Conservation (phyloP, 2,329 filamentous ascomycete genomes). For the Phialophora macrospora region DNA sequence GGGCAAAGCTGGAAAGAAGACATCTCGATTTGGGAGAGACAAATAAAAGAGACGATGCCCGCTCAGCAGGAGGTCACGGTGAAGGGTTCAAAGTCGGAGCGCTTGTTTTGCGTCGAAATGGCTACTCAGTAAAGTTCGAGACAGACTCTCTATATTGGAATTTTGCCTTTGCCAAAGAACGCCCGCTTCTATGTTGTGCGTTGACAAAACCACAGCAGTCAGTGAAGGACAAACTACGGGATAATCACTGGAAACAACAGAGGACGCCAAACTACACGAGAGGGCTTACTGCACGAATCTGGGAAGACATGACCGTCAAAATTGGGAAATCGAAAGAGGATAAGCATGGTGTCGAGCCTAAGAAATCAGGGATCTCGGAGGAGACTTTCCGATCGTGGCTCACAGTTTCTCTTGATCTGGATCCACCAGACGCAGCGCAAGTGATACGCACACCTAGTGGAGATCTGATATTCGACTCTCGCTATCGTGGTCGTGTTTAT, state of each 20-base stretch:
- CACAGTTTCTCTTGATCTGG: constrained; percentile 29
- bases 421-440: constrained; percentile 11
- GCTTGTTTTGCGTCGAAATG: constrained; percentile 39
- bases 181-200: not conserved
- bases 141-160: constrained; percentile 37
- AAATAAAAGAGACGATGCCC: constrained; percentile 29
- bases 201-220: not conserved
- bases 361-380: not conserved
- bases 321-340: constrained; percentile 19
- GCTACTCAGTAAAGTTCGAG: constrained; percentile 35
- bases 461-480: constrained; percentile 26
- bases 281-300: constrained; percentile 2
- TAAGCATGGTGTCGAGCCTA: not conserved
- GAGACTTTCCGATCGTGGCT: constrained; percentile 31
- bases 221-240: not conserved
- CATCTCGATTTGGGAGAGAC: constrained; percentile 24
- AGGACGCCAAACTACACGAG: not conserved
- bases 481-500: constrained; percentile 25
- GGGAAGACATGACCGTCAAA: constrained; percentile 28
- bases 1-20: constrained; percentile 30
- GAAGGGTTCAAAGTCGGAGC: constrained; percentile 42
- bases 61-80: constrained; percentile 40
- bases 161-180: constrained; percentile 18
- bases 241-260: not conserved
- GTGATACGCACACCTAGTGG: constrained; percentile 22